These are phyloP conservation scores for Rhizopus delemar DNA, from an alignment of 371 early-diverging fungal species.

Conservation along the genomic window DNA sequence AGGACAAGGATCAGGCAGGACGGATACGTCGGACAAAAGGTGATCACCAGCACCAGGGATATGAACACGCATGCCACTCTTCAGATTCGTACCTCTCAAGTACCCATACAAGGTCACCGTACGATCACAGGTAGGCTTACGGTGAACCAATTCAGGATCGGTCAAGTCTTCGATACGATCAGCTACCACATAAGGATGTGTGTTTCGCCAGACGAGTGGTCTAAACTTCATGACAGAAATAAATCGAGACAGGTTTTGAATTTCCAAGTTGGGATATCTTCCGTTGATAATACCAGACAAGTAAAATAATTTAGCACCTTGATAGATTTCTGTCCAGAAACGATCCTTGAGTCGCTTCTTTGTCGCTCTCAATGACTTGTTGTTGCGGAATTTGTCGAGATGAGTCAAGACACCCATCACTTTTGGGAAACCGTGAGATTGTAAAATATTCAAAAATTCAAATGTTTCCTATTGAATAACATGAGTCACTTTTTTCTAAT, in stretches of 20 bases:
- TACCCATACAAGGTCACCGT: slow-evolving; percentile 94
- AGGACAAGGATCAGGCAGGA: slow-evolving; percentile 91
- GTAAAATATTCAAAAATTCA: slow-evolving; percentile 97
- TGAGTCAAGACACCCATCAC: slow-evolving; percentile 97
- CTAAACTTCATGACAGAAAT: slow-evolving; percentile 97
- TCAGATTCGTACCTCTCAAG: slow-evolving; percentile 91
- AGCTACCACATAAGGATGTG: slow-evolving; percentile 93
- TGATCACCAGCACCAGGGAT: slow-evolving; percentile 96
- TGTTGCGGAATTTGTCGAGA: slow-evolving; percentile 90
- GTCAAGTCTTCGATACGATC: slow-evolving; percentile 98
- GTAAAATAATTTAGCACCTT: slow-evolving; percentile 97
- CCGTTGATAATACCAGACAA: slow-evolving; percentile 94
- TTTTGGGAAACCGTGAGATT: slow-evolving; percentile 97
- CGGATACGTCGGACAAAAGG: slow-evolving; percentile 69
- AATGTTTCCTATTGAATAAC: slow-evolving; percentile 84
- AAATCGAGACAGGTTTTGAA: slow-evolving; percentile 92
- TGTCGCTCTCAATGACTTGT: slow-evolving; percentile 83
- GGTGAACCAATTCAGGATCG: slow-evolving; percentile 81
- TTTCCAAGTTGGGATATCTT: slow-evolving; percentile 89
- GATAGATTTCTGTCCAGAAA: slow-evolving; percentile 98
- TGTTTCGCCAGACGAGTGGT: slow-evolving; percentile 94
- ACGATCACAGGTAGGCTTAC: slow-evolving; percentile 85
- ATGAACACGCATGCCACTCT: slow-evolving; percentile 81
- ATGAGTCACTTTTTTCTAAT: not conserved
- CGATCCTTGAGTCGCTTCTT: slow-evolving; percentile 96